Percentiles rank a stretch among this genome's conserved stretches.
Evolutionary conservation across 2,329 filamentous ascomycete genomes (phyloP).

Genomic region (Fusarium longipes): DNA sequence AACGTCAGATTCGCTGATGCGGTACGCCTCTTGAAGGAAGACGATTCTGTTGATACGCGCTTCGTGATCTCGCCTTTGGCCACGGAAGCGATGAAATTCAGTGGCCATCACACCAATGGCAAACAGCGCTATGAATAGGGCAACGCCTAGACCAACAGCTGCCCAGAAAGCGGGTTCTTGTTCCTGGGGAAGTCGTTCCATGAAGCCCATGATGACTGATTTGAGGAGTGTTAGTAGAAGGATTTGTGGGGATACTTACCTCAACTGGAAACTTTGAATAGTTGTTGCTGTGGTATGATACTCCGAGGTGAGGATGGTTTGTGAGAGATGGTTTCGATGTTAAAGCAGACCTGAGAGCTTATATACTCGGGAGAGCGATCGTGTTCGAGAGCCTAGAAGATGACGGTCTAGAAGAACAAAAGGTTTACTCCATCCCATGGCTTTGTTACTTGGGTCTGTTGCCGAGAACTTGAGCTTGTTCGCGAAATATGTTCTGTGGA

Average conservation of each 20-base stretch:
- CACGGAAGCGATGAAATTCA: neutral
- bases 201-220: neutral
- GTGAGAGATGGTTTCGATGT: neutral
- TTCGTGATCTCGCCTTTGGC: neutral
- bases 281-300: neutral
- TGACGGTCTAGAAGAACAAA: neutral
- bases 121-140: neutral
- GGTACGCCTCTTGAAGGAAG: neutral
- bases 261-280: neutral
- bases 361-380: neutral
- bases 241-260: neutral
- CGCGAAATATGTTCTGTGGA: neutral
- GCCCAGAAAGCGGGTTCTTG: neutral
- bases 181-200: no score
- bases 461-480: neutral
- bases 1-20: neutral
- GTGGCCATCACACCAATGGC: neutral
- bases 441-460: neutral
- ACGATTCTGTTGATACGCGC: neutral
- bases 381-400: neutral
- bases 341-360: neutral
- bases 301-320: neutral
- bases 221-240: neutral
- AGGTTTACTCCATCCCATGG: neutral
- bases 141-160: neutral